A percentile compares a stretch with the other conserved stretches of the same genome.
Conservation (phyloP, 1,139 yeast species). For the Diutina sp. region DNA sequence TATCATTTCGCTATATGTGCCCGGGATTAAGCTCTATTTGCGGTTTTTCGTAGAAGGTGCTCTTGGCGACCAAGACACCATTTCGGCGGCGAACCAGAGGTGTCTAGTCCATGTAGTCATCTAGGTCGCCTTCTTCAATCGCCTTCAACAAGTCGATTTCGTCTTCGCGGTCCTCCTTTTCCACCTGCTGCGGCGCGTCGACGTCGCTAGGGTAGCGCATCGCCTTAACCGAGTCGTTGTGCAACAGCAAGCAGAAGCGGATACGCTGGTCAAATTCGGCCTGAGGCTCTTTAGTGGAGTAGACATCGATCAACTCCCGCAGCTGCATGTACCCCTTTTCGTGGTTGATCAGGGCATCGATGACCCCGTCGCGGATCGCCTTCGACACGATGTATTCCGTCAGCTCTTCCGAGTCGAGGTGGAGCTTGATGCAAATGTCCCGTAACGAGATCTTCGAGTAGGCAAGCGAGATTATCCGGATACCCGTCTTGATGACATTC, state of each 20-base stretch:
- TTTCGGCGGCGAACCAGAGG: not conserved
- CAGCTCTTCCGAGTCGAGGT: slow-evolving; percentile 85
- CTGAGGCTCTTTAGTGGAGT: slow-evolving; percentile 83
- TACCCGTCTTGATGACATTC: slow-evolving; percentile 96
- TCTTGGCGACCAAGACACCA: not conserved
- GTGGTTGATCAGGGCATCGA: slow-evolving; percentile 89
- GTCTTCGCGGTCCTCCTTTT: slow-evolving; percentile 26
- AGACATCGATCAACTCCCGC: slow-evolving; percentile 73
- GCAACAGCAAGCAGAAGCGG: slow-evolving; percentile 78
- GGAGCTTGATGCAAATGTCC: slow-evolving; percentile 82
- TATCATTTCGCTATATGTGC: not conserved
- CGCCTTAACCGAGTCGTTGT: slow-evolving; percentile 86
- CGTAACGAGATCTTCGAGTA: slow-evolving; percentile 85
- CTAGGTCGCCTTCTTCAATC: slow-evolving; percentile 37
- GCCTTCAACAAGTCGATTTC: slow-evolving; percentile 34
- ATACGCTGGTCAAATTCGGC: slow-evolving; percentile 85
- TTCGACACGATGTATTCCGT: slow-evolving; percentile 96
- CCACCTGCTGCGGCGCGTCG: slow-evolving; percentile 12
- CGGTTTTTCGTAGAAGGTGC: not conserved
- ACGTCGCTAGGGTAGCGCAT: slow-evolving; percentile 74
- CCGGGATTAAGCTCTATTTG: not conserved
- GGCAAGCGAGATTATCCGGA: slow-evolving; percentile 82
- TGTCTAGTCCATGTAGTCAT: slow-evolving; percentile 12
- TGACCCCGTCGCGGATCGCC: slow-evolving; percentile 94
- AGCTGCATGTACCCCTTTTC: slow-evolving; percentile 88